A percentile compares a stretch with the other conserved stretches of the same genome.
phyloP scores from a whole-genome alignment of 2,329 filamentous ascomycete species.

The Epichloe baconii region DNA sequence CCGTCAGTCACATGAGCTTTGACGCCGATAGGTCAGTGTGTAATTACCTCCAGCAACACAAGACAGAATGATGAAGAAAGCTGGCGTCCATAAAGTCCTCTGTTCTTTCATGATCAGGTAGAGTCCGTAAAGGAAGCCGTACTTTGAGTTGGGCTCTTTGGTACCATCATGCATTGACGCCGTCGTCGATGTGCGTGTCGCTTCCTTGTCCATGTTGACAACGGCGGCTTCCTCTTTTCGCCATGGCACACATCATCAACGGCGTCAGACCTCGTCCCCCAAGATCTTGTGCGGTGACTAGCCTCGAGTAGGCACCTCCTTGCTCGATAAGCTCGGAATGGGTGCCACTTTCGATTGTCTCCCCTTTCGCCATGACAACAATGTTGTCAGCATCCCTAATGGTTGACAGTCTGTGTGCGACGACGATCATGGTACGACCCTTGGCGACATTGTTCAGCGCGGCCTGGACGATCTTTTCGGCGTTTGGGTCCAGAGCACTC shows the following conservation, averaged over 20 bases:
- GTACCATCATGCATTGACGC: slow-evolving; percentile 6
- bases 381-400: slow-evolving; percentile 52
- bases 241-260: slow-evolving; percentile 5
- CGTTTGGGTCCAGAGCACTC: slow-evolving; percentile 36
- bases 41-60: slow-evolving; percentile 16
- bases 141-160: slow-evolving; percentile 7
- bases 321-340: slow-evolving; percentile 42
- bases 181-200: slow-evolving; percentile 13
- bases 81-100: slow-evolving; percentile 13
- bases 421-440: slow-evolving; percentile 50
- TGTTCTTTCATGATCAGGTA: slow-evolving; percentile 20
- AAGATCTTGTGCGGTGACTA: slow-evolving; percentile 35
- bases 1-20: neutral
- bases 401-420: slow-evolving; percentile 48
- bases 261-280: slow-evolving; percentile 10
- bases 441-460: slow-evolving; percentile 40
- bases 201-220: slow-evolving; percentile 13
- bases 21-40: neutral
- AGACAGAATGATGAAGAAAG: slow-evolving; percentile 11
- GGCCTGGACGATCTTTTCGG: slow-evolving; percentile 38
- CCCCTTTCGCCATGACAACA: slow-evolving; percentile 47
- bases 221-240: slow-evolving; percentile 10
- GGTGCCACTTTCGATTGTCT: slow-evolving; percentile 46
- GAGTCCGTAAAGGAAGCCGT: slow-evolving; percentile 17
- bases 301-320: slow-evolving; percentile 34